Base-by-base conservation (phyloP, 139 green algal genomes). In the Picochlorum costavermella region DNA sequence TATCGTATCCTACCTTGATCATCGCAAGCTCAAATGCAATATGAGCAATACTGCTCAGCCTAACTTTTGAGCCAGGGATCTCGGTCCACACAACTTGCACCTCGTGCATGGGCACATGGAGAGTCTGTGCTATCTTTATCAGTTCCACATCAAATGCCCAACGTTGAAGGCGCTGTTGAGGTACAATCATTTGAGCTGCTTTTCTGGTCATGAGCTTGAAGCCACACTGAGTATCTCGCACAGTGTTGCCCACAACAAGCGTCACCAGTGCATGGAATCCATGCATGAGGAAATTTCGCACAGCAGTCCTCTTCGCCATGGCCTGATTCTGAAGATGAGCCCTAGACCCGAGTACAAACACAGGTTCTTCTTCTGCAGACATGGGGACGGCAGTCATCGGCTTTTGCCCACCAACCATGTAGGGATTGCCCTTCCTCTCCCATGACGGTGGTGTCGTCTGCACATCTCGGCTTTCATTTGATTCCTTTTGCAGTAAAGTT, bases 141-240 rank as follows among this genome's bases (percentile, higher is more conserved):
- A 98, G 80, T 83, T 98, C 92, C 28, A 98, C 92, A 71, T 98
- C 92, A 75, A 98, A 98, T 74, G 87, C 95, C 92, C 92, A 98
- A 9, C 92, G 81, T 74, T 92, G 84, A 63, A 98, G 81, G 20
- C 90, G 83, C 75, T 94, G 84, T 63, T 97, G 96, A 63, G 55
- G 57, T 65, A 90, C 95, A 40, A 98, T 56, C 40, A 73, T 20
- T 31, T 72, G 75, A 1, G 85, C 92, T 2, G 92, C 81, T 6
- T 63, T 58, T 0, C 92, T 75, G 5, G 86, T 95, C 66, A 97
- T 95, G 44, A 98, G 74, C 84, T 98, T 98, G 82, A 96, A 97
- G 45, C 91, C 91, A 75, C 91, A 97, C 70, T 97, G 91, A 0
- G 91, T 97, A 81, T 97, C 91, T 10, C 67, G 69, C 2, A 95